Conservation (phyloP, 2,329 filamentous ascomycete genomes). For the Trichoderma guizhouense region DNA sequence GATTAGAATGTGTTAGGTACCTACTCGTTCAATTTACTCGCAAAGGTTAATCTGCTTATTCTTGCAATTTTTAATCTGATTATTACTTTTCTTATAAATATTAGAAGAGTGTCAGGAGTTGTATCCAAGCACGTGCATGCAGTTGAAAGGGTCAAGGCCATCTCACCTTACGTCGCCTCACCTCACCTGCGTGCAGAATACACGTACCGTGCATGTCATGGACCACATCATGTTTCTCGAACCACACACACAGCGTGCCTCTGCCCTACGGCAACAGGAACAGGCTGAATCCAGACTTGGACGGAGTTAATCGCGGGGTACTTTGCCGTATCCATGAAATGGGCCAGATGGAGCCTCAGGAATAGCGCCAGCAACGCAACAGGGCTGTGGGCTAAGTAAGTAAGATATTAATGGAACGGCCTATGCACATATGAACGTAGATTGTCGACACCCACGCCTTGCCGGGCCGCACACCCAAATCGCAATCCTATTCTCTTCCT, state of each 20-base stretch:
- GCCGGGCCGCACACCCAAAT: background rate
- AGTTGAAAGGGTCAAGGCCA: background rate
- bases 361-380: background rate
- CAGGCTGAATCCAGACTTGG: background rate
- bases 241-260: background rate
- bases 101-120: background rate
- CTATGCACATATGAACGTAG: background rate
- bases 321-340: background rate
- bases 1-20: background rate
- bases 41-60: background rate
- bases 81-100: background rate
- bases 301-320: constrained; percentile 13
- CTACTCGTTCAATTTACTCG: background rate
- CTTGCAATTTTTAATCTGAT: background rate
- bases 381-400: background rate
- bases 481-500: background rate
- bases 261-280: constrained; percentile 2
- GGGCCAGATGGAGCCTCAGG: background rate
- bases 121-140: background rate
- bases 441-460: background rate
- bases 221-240: background rate
- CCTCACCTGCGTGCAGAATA: background rate
- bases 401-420: background rate
- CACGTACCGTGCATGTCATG: background rate
- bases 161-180: background rate